A percentile compares a stretch with the other conserved stretches of the same genome.
phyloP scores from a whole-genome alignment of 2,329 filamentous ascomycete genomes.

The Sarocladium kiliense region DNA sequence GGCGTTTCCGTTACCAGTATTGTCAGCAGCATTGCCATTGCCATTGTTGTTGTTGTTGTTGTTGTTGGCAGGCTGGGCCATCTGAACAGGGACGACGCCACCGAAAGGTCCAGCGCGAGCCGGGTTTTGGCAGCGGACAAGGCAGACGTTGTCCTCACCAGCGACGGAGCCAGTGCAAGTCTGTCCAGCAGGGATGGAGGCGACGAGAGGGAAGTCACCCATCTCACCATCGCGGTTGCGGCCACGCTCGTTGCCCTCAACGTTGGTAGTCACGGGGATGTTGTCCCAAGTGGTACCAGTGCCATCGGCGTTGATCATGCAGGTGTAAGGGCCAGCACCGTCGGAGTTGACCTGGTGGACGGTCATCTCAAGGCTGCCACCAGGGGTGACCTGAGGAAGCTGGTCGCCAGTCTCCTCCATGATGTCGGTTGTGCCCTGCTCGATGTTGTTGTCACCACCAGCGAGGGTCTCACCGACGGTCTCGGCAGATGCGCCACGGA shows the following conservation, averaged over 20 bases:
- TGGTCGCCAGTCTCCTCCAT: slow-evolving; percentile 35
- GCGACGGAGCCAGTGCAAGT: slow-evolving; percentile 48
- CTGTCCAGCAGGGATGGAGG: slow-evolving; percentile 44
- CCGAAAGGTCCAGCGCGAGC: slow-evolving; percentile 52
- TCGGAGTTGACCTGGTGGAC: slow-evolving; percentile 9
- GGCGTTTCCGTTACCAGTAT: background rate
- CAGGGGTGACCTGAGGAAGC: slow-evolving; percentile 45
- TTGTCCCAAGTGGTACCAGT: slow-evolving; percentile 46
- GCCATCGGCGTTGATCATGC: slow-evolving; percentile 57
- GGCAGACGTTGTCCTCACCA: slow-evolving; percentile 52
- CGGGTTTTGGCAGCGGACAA: slow-evolving; percentile 54
- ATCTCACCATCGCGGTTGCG: slow-evolving; percentile 52
- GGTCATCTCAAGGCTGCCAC: slow-evolving; percentile 28
- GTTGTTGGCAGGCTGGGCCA: slow-evolving; percentile 37
- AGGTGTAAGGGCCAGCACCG: slow-evolving; percentile 42
- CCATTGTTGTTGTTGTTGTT: slow-evolving; percentile 27
- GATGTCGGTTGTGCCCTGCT: slow-evolving; percentile 53
- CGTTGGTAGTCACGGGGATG: slow-evolving; percentile 48
- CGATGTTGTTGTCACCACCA: slow-evolving; percentile 57
- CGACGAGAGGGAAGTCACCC: slow-evolving; percentile 49
- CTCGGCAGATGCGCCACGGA: slow-evolving; percentile 55
- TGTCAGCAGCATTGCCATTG: background rate
- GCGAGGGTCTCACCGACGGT: slow-evolving; percentile 56
- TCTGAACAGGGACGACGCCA: slow-evolving; percentile 54
- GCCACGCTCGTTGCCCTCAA: slow-evolving; percentile 46